These are phyloP conservation scores for Rhizoclosmatium globosum DNA, from an alignment of 192 early-diverging fungal species.

Conservation along the genomic window DNA sequence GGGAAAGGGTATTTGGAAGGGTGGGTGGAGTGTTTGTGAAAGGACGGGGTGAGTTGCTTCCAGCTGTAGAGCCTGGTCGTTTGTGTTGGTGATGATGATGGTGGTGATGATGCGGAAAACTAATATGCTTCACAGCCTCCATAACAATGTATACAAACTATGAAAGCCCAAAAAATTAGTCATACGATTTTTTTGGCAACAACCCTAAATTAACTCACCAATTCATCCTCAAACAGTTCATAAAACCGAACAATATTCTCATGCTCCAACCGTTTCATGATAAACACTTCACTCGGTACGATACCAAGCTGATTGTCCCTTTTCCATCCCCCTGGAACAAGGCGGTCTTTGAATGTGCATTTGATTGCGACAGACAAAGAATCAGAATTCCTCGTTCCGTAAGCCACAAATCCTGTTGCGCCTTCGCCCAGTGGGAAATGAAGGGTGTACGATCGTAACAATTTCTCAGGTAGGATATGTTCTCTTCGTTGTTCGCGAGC, in stretches of 20 bases:
- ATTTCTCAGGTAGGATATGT: neutral
- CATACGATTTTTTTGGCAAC: neutral
- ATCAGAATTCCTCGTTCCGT: conserved; percentile 40
- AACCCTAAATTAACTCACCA: neutral
- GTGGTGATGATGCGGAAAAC: conserved; percentile 15
- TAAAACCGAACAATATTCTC: conserved; percentile 58
- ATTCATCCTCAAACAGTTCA: conserved; percentile 78
- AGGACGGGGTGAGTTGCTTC: neutral
- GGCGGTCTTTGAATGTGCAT: conserved; percentile 71
- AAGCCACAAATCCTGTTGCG: conserved; percentile 32
- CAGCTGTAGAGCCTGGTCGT: neutral
- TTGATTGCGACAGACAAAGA: conserved; percentile 63
- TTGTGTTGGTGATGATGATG: neutral
- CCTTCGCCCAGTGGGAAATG: conserved; percentile 26
- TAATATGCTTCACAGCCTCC: conserved; percentile 44
- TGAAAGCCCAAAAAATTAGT: neutral
- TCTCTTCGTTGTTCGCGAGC: too few species aligned
- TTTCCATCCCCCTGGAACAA: conserved; percentile 74
- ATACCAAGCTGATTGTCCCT: conserved; percentile 67
- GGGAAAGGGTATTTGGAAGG: neutral
- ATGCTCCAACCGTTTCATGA: conserved; percentile 62
- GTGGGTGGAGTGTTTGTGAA: neutral
- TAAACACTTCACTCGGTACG: conserved; percentile 81
- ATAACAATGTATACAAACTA: conserved; percentile 57
- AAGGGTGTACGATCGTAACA: neutral